A percentile compares a stretch with the other conserved stretches of the same genome.
Evolutionary conservation across 169 alveolate species (phyloP).

Genomic region (Blepharisma undulans): DNA sequence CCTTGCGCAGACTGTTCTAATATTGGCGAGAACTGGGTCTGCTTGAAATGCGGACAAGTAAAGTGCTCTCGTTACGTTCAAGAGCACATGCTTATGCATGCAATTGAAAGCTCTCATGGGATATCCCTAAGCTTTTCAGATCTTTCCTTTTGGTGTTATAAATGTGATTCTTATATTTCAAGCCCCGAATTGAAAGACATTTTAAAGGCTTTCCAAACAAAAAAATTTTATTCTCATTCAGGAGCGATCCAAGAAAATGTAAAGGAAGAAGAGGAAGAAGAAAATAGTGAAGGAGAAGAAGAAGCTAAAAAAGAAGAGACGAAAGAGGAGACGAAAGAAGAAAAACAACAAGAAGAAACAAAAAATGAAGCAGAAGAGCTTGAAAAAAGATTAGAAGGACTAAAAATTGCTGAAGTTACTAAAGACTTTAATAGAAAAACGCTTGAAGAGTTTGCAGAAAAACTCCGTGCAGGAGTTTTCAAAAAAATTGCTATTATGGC

Average conservation of each 20-base stretch:
- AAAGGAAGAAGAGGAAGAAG: conserved; percentile 62
- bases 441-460: conserved; percentile 1
- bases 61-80: conserved; percentile 81
- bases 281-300: conserved; percentile 74
- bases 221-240: background rate
- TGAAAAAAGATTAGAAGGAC: background rate
- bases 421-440: background rate
- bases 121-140: conserved; percentile 73
- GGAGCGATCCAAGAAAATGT: conserved; percentile 9
- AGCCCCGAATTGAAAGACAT: conserved; percentile 15
- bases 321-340: background rate
- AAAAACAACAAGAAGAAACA: background rate
- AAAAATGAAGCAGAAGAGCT: background rate
- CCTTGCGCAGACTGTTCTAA: conserved; percentile 73
- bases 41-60: conserved; percentile 68
- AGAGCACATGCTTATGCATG: conserved; percentile 78
- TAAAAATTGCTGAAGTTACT: background rate
- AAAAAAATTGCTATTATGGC: conserved; percentile 70
- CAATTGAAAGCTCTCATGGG: conserved; percentile 61
- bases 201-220: background rate
- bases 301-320: conserved; percentile 57
- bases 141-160: conserved; percentile 84
- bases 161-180: conserved; percentile 68
- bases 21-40: conserved; percentile 82
- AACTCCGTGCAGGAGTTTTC: background rate